phyloP scores from a whole-genome alignment of 2,329 filamentous ascomycete species.

The Penicillium freii region DNA sequence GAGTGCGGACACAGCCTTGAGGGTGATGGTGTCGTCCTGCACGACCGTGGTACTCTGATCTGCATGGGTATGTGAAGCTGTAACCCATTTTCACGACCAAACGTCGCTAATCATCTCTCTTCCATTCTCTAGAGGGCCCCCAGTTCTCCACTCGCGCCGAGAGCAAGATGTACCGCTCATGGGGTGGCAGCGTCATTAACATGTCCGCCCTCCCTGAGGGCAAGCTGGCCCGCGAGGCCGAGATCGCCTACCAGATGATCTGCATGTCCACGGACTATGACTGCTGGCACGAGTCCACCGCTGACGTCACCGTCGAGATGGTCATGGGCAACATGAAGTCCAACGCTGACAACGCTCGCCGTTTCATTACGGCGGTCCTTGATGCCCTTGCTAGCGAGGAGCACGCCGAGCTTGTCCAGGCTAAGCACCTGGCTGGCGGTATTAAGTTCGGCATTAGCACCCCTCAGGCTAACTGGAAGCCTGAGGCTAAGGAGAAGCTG shows the following conservation, averaged over 20 bases:
- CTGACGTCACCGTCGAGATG: slow-evolving; percentile 89
- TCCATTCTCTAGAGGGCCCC: slow-evolving; percentile 69
- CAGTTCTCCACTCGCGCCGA: slow-evolving; percentile 97
- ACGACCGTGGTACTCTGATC: slow-evolving; percentile 79
- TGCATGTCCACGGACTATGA: slow-evolving; percentile 99
- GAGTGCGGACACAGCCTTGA: slow-evolving; percentile 73
- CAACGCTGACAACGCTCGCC: slow-evolving; percentile 82
- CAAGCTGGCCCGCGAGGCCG: slow-evolving; percentile 92
- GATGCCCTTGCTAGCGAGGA: slow-evolving; percentile 79
- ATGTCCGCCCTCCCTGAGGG: slow-evolving; percentile 95
- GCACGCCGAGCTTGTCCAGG: slow-evolving; percentile 70
- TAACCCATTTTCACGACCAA: not conserved
- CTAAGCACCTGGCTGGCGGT: slow-evolving; percentile 75
- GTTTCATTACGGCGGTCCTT: slow-evolving; percentile 80
- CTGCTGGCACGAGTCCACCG: slow-evolving; percentile 83
- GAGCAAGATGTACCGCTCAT: slow-evolving; percentile 88
- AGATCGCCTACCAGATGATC: slow-evolving; percentile 96
- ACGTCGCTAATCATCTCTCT: not conserved
- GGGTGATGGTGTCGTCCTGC: slow-evolving; percentile 79
- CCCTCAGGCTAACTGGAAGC: slow-evolving; percentile 68
- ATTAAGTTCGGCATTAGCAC: slow-evolving; percentile 83
- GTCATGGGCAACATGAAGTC: slow-evolving; percentile 95
- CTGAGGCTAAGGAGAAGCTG: slow-evolving; percentile 74
- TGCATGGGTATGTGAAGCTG: slow-evolving; percentile 73
- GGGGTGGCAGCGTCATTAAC: slow-evolving; percentile 95